A percentile compares a stretch with the other conserved stretches of the same genome.
These are phyloP conservation scores for Kazachstania africana DNA, from an alignment of 805 yeast genomes.

Conservation along the genomic window DNA sequence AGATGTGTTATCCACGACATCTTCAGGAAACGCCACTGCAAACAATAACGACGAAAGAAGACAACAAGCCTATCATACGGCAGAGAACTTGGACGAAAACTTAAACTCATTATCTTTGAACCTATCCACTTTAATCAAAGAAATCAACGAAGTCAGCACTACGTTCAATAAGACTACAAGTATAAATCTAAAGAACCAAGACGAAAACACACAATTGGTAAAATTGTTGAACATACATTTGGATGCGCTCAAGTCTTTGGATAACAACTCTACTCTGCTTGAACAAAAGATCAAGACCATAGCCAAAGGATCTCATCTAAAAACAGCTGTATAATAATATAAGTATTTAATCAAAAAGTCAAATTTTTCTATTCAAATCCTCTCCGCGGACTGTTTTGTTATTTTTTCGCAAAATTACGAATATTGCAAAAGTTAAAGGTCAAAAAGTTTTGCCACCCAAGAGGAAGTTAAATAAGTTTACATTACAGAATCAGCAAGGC, in stretches of 20 bases:
- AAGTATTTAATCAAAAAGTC: no score
- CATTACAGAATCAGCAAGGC: no score
- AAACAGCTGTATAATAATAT: no score
- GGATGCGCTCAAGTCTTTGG: slow-evolving; percentile 82
- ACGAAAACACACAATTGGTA: slow-evolving; percentile 51
- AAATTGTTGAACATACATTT: slow-evolving; percentile 77
- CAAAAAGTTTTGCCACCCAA: no score
- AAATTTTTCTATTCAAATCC: no score
- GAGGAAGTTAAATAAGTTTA: no score
- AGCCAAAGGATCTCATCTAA: no score
- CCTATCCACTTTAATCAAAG: slow-evolving; percentile 61
- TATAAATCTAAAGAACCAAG: slow-evolving; percentile 25
- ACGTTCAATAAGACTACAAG: slow-evolving; percentile 55
- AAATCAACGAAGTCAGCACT: slow-evolving; percentile 74
- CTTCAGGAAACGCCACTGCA: slow-evolving; percentile 18
- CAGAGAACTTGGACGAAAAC: slow-evolving; percentile 74
- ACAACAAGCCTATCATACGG: slow-evolving; percentile 78
- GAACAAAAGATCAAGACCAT: slow-evolving; percentile 46
- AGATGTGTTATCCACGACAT: slow-evolving; percentile 25
- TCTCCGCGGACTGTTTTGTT: no score
- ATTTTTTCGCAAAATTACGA: no score
- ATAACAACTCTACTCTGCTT: slow-evolving; percentile 55
- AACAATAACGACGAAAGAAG: slow-evolving; percentile 63
- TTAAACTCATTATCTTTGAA: slow-evolving; percentile 68
- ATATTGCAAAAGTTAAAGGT: no score